Evolutionary conservation across 805 yeast species (phyloP).

Genomic region (Metschnikowia shivogae): DNA sequence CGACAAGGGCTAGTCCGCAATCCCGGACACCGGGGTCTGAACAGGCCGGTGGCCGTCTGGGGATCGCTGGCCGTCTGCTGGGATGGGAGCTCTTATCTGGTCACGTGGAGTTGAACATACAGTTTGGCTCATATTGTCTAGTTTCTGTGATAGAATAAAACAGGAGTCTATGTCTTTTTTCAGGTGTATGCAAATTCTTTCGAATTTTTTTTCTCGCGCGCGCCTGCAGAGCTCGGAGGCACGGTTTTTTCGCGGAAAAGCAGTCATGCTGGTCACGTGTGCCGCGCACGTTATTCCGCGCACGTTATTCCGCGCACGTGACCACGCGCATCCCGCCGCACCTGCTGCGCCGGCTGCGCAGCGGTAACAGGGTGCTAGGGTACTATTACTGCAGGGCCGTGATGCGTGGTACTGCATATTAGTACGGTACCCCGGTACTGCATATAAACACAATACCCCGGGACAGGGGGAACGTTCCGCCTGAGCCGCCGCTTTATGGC

Average conservation of each 20-base stretch:
- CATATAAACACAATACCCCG: no score
- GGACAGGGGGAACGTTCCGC: no score
- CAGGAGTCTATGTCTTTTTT: slow-evolving; percentile 20
- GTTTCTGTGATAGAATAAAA: slow-evolving; percentile 21
- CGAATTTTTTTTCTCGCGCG: slow-evolving; percentile 14
- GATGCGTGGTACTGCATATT: no score
- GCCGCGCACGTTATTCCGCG: not conserved
- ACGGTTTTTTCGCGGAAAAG: slow-evolving; percentile 6
- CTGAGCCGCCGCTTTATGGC: no score
- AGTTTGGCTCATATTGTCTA: slow-evolving; percentile 30
- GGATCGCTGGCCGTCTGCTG: slow-evolving; percentile 86
- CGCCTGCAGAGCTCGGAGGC: slow-evolving; percentile 9
- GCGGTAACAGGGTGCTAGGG: no score
- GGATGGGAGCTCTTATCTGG: slow-evolving; percentile 88
- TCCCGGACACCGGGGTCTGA: no score
- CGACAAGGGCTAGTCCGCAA: no score
- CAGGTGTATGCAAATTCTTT: slow-evolving; percentile 20
- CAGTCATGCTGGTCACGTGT: slow-evolving; percentile 19
- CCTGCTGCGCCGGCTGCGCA: no score
- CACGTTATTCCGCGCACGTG: not conserved
- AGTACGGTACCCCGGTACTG: no score
- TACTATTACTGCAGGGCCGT: no score
- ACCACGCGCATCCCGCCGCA: no score
- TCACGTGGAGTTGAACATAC: slow-evolving; percentile 29
- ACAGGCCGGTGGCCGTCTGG: slow-evolving; percentile 11